Percentiles rank a stretch among this genome's conserved stretches.
phyloP scores from a whole-genome alignment of 306 rosid species.

The Cyclanthera cordifolia region DNA sequence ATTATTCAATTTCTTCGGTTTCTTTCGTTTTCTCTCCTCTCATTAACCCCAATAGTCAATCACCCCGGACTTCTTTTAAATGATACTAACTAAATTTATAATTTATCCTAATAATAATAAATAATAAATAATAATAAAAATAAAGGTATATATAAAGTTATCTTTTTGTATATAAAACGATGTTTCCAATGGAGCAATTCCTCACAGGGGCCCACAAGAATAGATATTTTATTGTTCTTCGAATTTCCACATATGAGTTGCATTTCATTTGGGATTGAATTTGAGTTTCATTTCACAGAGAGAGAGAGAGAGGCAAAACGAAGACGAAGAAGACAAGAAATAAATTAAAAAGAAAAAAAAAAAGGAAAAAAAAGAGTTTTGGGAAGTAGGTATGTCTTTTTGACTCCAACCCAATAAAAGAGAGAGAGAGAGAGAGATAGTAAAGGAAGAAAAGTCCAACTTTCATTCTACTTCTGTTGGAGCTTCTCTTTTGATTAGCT shows the following conservation, averaged over 20 bases:
- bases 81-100: no score
- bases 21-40: no score
- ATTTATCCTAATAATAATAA: no score
- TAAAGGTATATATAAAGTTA: no score
- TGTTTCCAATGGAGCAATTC: no score
- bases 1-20: no score
- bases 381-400: slow-evolving; percentile 46
- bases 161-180: no score
- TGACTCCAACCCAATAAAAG: slow-evolving; percentile 32
- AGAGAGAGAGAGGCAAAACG: neutral
- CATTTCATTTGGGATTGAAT: slow-evolving; percentile 15
- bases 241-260: neutral
- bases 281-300: slow-evolving; percentile 18
- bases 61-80: no score
- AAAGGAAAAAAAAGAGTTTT: neutral
- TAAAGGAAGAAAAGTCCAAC: slow-evolving; percentile 30
- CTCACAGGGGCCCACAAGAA: slow-evolving; percentile 10
- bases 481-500: neutral
- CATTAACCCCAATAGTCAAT: no score
- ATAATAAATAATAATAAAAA: no score
- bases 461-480: neutral
- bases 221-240: neutral
- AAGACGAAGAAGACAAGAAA: neutral
- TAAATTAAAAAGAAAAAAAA: neutral
- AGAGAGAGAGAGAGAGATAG: neutral